Evolutionary conservation across 805 yeast genomes (phyloP).

Genomic region (Saccharomycopsis schoenii): DNA sequence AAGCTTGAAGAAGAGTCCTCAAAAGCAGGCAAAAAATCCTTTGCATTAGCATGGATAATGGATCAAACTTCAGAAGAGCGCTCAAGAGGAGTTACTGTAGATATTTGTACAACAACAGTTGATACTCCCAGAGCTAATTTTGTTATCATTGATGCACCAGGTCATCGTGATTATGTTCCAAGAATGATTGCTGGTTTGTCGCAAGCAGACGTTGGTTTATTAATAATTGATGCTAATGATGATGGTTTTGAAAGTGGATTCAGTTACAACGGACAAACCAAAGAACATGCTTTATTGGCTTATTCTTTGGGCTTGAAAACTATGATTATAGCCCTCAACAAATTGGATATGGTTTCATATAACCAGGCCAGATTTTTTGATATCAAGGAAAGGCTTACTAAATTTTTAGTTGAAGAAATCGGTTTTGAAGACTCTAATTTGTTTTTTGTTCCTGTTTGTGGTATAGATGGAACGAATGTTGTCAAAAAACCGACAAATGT

Average conservation of each 20-base stretch:
- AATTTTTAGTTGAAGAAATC: slow-evolving; percentile 41
- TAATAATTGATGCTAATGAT: slow-evolving; percentile 56
- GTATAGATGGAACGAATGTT: slow-evolving; percentile 58
- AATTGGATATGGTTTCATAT: slow-evolving; percentile 59
- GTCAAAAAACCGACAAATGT: slow-evolving; percentile 31
- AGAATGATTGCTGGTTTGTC: slow-evolving; percentile 78
- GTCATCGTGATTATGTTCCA: slow-evolving; percentile 75
- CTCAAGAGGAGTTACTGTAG: slow-evolving; percentile 68
- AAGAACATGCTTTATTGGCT: slow-evolving; percentile 65
- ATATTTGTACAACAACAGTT: slow-evolving; percentile 59
- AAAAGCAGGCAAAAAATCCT: slow-evolving; percentile 62
- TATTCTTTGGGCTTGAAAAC: slow-evolving; percentile 54
- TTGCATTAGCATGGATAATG: slow-evolving; percentile 79
- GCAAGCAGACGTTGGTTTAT: slow-evolving; percentile 66
- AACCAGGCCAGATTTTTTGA: slow-evolving; percentile 39
- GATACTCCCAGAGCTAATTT: slow-evolving; percentile 46
- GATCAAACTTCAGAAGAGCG: slow-evolving; percentile 76
- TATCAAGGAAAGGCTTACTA: slow-evolving; percentile 38
- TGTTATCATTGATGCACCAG: slow-evolving; percentile 78
- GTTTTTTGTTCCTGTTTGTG: slow-evolving; percentile 58
- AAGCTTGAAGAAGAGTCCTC: slow-evolving; percentile 57
- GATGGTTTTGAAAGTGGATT: slow-evolving; percentile 70
- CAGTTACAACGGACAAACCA: slow-evolving; percentile 60
- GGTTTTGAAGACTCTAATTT: slow-evolving; percentile 36
- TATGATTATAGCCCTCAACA: slow-evolving; percentile 56